These are phyloP conservation scores for Scheffersomyces insectosa DNA, from an alignment of 1,139 yeast genomes.

Conservation along the genomic window DNA sequence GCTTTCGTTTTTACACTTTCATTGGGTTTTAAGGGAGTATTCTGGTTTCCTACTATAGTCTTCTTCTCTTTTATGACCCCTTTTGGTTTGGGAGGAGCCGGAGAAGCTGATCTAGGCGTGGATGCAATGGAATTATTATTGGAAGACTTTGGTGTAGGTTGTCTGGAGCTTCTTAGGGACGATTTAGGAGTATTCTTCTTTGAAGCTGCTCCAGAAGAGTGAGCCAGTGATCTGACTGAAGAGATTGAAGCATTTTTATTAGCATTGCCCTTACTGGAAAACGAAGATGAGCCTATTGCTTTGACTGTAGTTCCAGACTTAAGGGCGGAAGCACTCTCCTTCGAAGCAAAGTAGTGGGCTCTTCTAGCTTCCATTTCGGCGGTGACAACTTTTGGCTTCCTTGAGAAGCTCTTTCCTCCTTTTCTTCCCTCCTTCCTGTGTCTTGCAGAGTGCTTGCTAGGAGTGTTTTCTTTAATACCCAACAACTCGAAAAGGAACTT, in stretches of 20 bases:
- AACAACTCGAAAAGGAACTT: conserved; percentile 47
- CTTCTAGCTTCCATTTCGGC: conserved; percentile 40
- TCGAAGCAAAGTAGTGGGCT: conserved; percentile 38
- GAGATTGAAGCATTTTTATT: background rate
- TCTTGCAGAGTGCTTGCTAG: conserved; percentile 14
- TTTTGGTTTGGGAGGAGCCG: conserved; percentile 2
- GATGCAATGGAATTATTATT: background rate
- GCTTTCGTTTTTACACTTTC: background rate
- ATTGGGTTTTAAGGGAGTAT: conserved; percentile 1
- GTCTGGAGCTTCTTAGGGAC: background rate
- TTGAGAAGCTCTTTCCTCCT: conserved; percentile 20
- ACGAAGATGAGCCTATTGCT: conserved; percentile 32
- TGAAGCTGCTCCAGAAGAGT: background rate
- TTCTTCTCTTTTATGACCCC: background rate
- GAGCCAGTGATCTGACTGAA: too few relatives aligned
- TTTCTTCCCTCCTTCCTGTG: conserved; percentile 25
- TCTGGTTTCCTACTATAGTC: background rate
- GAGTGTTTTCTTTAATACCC: conserved; percentile 48
- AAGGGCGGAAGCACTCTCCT: conserved; percentile 33
- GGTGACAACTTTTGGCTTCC: conserved; percentile 26
- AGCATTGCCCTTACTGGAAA: background rate
- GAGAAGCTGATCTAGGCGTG: background rate
- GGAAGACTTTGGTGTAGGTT: background rate
- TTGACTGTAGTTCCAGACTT: conserved; percentile 44
- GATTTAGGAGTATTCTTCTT: background rate